These are phyloP conservation scores for Pythium monospermum DNA, from an alignment of 352 stramenopile species.

Conservation along the genomic window DNA sequence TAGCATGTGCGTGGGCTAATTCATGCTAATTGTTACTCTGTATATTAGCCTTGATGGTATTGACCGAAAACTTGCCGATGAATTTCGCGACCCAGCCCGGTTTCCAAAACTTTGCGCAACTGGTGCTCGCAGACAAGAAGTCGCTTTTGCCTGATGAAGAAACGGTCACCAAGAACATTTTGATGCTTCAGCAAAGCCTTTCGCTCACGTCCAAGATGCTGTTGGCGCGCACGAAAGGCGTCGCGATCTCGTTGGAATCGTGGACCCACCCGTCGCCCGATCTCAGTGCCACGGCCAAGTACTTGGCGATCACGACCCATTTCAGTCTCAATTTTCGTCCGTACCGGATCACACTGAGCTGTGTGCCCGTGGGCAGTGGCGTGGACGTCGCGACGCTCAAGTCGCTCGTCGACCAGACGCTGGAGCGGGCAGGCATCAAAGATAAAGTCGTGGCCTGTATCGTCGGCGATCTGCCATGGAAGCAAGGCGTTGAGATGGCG, in stretches of 20 bases:
- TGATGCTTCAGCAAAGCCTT: constrained; percentile 67
- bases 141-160: constrained; percentile 51
- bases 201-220: constrained; percentile 69
- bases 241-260: constrained; percentile 59
- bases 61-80: constrained; percentile 71
- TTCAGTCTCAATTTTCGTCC: constrained; percentile 74
- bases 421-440: constrained; percentile 60
- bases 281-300: constrained; percentile 35
- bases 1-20: no score
- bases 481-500: constrained; percentile 18
- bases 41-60: constrained; percentile 47
- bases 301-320: constrained; percentile 64
- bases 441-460: constrained; percentile 71
- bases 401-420: constrained; percentile 45
- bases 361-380: constrained; percentile 36
- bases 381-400: constrained; percentile 39
- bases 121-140: constrained; percentile 70
- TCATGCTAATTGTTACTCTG: neutral
- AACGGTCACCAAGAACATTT: constrained; percentile 47
- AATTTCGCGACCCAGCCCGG: constrained; percentile 51
- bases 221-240: constrained; percentile 34
- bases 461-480: constrained; percentile 45
- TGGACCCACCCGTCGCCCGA: constrained; percentile 43
- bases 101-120: constrained; percentile 63
- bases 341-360: constrained; percentile 60